Evolutionary conservation across 2,329 filamentous ascomycete genomes (phyloP).

Genomic region (Botryosphaeria agaves): DNA sequence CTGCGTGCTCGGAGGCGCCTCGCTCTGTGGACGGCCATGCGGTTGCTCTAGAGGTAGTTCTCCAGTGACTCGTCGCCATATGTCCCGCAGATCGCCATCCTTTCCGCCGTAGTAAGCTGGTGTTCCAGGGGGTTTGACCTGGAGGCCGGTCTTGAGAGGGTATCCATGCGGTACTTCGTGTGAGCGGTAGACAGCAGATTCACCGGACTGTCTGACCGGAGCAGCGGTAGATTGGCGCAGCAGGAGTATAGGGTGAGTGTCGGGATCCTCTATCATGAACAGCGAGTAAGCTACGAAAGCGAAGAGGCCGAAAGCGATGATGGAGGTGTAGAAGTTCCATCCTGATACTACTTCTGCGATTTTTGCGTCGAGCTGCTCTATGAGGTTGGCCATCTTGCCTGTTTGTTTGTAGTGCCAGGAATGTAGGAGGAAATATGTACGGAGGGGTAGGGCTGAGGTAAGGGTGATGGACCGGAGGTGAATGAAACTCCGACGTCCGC

Average conservation of each 20-base stretch:
- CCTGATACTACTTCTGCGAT: slow-evolving; percentile 53
- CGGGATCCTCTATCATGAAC: slow-evolving; percentile 58
- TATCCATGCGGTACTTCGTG: slow-evolving; percentile 73
- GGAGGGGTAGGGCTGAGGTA: too few relatives aligned
- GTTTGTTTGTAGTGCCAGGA: too few relatives aligned
- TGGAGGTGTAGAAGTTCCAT: slow-evolving; percentile 69
- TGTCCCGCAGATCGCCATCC: slow-evolving; percentile 77
- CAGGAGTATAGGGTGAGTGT: slow-evolving; percentile 82
- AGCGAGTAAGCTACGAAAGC: slow-evolving; percentile 54
- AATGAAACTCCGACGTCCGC: too few relatives aligned
- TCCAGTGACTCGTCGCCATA: slow-evolving; percentile 61
- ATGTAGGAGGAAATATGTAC: too few relatives aligned
- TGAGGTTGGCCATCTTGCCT: slow-evolving; percentile 22
- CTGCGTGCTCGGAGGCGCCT: slow-evolving; percentile 41
- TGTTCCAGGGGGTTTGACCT: slow-evolving; percentile 63
- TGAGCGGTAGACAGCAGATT: slow-evolving; percentile 76
- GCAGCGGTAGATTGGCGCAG: slow-evolving; percentile 67
- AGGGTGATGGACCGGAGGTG: too few relatives aligned
- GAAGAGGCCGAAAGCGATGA: slow-evolving; percentile 49
- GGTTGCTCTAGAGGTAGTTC: slow-evolving; percentile 46
- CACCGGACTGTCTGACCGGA: slow-evolving; percentile 62
- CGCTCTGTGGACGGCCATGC: too few relatives aligned
- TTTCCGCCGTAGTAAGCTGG: slow-evolving; percentile 71
- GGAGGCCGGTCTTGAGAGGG: slow-evolving; percentile 58
- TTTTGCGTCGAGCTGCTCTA: slow-evolving; percentile 54